These are phyloP conservation scores for Malania oleifera DNA, from an alignment of 164 flowering plant species.

Conservation along the genomic window DNA sequence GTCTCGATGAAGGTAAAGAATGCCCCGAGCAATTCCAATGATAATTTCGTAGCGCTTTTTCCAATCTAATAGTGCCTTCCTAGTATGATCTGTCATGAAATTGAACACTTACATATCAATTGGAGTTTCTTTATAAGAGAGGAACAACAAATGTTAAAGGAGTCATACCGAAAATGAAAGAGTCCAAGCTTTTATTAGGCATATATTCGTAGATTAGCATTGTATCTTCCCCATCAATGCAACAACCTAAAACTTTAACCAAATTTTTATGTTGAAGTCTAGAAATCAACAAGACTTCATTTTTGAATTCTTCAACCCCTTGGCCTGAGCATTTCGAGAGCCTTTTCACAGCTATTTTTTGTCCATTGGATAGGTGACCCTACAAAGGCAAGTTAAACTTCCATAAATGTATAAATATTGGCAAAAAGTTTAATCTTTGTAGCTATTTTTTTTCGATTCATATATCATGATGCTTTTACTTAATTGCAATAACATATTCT, in stretches of 20 bases:
- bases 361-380: slow-evolving; percentile 31
- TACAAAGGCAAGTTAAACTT: not conserved
- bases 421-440: too few species aligned
- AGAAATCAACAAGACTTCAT: slow-evolving; percentile 33
- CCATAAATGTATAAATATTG: too few species aligned
- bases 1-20: slow-evolving; percentile 44
- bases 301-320: slow-evolving; percentile 34
- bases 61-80: slow-evolving; percentile 23
- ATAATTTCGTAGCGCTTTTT: slow-evolving; percentile 28
- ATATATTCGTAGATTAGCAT: slow-evolving; percentile 39
- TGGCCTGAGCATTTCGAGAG: slow-evolving; percentile 32
- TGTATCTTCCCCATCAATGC: slow-evolving; percentile 27
- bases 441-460: too few species aligned
- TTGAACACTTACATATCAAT: not conserved
- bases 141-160: not conserved
- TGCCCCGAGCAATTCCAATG: slow-evolving; percentile 37
- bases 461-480: too few species aligned
- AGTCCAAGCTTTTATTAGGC: slow-evolving; percentile 32
- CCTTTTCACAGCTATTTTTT: slow-evolving; percentile 38
- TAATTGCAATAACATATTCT: too few species aligned
- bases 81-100: slow-evolving; percentile 15
- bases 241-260: slow-evolving; percentile 31
- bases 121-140: too few species aligned
- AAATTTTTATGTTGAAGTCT: slow-evolving; percentile 43
- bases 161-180: slow-evolving; percentile 25